Percentiles rank a stretch among this genome's conserved stretches.
Evolutionary conservation across 2,329 filamentous ascomycete species (phyloP).

Genomic region (Sarocladium strictum): DNA sequence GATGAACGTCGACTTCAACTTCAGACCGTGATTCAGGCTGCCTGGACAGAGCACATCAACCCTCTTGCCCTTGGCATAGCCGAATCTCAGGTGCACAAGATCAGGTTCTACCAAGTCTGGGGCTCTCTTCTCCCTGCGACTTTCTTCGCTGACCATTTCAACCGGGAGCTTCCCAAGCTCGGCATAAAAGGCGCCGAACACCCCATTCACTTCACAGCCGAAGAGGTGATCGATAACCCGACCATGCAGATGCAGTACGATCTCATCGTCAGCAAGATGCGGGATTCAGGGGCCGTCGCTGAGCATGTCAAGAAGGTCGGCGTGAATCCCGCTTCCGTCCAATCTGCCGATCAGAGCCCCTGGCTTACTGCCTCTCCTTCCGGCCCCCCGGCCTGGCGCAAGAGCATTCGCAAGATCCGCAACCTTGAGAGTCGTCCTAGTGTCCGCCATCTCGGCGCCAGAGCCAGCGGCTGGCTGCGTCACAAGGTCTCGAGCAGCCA

Average conservation of each 20-base stretch:
- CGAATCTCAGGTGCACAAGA: slow-evolving; percentile 34
- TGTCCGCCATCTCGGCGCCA: slow-evolving; percentile 18
- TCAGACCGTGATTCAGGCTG: slow-evolving; percentile 33
- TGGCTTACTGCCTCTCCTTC: slow-evolving; percentile 7
- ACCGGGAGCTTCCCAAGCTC: slow-evolving; percentile 32
- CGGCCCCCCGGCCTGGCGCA: slow-evolving; percentile 13
- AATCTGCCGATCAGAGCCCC: neutral
- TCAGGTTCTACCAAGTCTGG: slow-evolving; percentile 46
- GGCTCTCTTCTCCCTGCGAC: slow-evolving; percentile 43
- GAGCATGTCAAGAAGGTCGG: slow-evolving; percentile 14
- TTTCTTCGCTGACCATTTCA: slow-evolving; percentile 39
- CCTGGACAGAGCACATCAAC: slow-evolving; percentile 40
- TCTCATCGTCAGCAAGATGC: slow-evolving; percentile 26
- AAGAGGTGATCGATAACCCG: slow-evolving; percentile 44
- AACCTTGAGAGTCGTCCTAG: slow-evolving; percentile 14
- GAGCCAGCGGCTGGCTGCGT: slow-evolving; percentile 21
- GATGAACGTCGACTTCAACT: slow-evolving; percentile 33
- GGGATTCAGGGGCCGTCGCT: slow-evolving; percentile 13
- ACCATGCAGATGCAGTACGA: slow-evolving; percentile 45
- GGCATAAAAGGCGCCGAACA: slow-evolving; percentile 28
- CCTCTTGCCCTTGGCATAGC: slow-evolving; percentile 32
- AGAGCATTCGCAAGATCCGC: slow-evolving; percentile 17
- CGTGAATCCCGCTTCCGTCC: neutral
- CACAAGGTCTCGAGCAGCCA: slow-evolving; percentile 16
- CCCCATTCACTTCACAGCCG: slow-evolving; percentile 33